Percentiles rank a stretch among this genome's conserved stretches.
Evolutionary conservation across 2,329 filamentous ascomycete species (phyloP).

Genomic region (Xenoacremonium recifei): DNA sequence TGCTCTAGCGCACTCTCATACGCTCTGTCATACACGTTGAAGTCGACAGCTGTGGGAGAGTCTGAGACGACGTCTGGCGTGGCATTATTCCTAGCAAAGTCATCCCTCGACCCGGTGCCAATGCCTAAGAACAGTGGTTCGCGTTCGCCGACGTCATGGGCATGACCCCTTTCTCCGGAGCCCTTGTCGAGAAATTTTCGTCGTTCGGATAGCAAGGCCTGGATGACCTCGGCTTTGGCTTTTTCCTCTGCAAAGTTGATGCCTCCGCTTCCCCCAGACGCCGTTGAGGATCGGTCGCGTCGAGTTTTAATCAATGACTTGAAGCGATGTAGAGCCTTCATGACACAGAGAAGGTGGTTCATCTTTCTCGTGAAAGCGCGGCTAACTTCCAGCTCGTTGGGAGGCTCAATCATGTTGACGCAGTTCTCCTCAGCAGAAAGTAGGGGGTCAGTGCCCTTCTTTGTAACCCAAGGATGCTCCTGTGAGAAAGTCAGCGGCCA

Average conservation of each 20-base stretch:
- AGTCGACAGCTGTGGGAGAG: constrained; percentile 80
- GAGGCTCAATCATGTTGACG: constrained; percentile 72
- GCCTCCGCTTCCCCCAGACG: constrained; percentile 6
- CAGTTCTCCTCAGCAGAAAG: constrained; percentile 85
- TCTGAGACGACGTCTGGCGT: constrained; percentile 66
- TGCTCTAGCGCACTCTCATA: constrained; percentile 76
- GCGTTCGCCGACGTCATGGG: constrained; percentile 62
- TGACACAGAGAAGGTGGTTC: constrained; percentile 80
- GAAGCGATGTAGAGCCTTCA: constrained; percentile 90
- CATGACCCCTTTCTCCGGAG: constrained; percentile 36
- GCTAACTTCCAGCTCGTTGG: constrained; percentile 87
- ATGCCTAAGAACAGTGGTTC: constrained; percentile 71
- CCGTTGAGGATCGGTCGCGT: constrained; percentile 10
- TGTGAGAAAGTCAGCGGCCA: constrained; percentile 35
- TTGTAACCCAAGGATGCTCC: constrained; percentile 94
- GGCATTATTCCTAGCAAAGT: constrained; percentile 38
- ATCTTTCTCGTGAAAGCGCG: constrained; percentile 89
- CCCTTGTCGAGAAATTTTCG: constrained; percentile 35
- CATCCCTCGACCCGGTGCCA: constrained; percentile 60
- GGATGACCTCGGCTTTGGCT: constrained; percentile 47
- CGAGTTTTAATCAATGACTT: constrained; percentile 63
- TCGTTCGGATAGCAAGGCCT: constrained; percentile 47
- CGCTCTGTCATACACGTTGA: constrained; percentile 84
- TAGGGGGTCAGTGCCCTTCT: constrained; percentile 71
- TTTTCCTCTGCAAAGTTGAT: constrained; percentile 29